A percentile compares a stretch with the other conserved stretches of the same genome.
Conservation (phyloP, 208 protist species). For the Eutreptiella sp. region DNA sequence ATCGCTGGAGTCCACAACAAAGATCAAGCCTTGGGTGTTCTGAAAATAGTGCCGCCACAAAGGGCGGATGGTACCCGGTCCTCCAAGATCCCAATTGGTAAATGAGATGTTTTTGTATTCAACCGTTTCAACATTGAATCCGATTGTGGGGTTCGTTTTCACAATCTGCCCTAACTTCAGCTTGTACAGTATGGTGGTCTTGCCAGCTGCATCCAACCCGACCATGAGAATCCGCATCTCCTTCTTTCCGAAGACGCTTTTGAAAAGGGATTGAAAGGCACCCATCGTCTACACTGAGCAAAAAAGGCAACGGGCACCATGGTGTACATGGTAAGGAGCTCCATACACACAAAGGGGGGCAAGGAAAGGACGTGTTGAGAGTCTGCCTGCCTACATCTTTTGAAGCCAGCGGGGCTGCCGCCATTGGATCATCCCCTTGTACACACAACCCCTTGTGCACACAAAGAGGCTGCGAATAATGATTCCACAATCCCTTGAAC, state of each 20-base stretch:
- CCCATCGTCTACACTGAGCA: no score
- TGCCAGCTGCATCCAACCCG: conserved; percentile 94
- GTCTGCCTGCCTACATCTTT: no score
- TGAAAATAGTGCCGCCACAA: conserved; percentile 95
- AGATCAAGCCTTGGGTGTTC: conserved; percentile 93
- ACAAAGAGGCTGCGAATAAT: no score
- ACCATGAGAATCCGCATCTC: conserved; percentile 95
- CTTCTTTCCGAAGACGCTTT: conserved; percentile 84
- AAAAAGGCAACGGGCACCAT: no score
- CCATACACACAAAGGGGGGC: no score
- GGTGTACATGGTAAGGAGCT: no score
- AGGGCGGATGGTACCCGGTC: conserved; percentile 90
- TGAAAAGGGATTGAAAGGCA: no score
- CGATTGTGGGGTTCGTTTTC: conserved; percentile 94
- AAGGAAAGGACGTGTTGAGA: no score
- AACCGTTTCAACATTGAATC: conserved; percentile 94
- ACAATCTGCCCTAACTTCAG: conserved; percentile 92
- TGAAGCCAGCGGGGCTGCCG: no score
- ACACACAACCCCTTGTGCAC: no score
- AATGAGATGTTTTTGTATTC: conserved; percentile 94
- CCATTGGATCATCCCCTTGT: no score
- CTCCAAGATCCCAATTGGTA: conserved; percentile 92
- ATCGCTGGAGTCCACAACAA: conserved; percentile 94
- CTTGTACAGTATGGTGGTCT: conserved; percentile 96
- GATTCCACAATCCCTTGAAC: no score